phyloP scores from a whole-genome alignment of 495 filamentous ascomycete species.

The Astrothelium subdiscretum region DNA sequence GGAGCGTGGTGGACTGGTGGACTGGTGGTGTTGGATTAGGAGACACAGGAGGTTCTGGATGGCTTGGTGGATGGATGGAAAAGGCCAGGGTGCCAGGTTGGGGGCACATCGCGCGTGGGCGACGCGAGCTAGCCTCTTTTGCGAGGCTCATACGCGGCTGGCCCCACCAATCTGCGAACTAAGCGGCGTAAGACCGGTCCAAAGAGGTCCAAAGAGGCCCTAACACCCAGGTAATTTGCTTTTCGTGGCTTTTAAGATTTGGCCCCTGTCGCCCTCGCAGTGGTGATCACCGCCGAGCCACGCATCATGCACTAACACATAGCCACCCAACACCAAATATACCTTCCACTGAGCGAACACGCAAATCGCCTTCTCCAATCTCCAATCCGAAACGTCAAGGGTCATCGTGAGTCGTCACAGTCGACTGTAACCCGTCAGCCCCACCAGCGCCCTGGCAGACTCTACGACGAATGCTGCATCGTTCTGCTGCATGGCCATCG shows the following conservation, averaged over 20 bases:
- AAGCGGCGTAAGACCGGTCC: no score
- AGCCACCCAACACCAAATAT: neutral
- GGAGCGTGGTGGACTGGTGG: neutral
- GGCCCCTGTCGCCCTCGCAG: no score
- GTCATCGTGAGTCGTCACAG: neutral
- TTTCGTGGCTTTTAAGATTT: neutral
- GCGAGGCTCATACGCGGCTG: neutral
- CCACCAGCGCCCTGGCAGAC: neutral
- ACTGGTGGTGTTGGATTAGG: neutral
- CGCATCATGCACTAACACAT: neutral
- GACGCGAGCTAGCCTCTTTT: neutral
- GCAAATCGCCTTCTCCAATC: neutral
- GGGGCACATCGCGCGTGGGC: neutral
- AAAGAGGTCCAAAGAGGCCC: no score
- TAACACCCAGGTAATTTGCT: no score
- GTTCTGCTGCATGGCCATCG: neutral
- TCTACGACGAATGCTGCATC: conserved; percentile 1
- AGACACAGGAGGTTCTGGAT: neutral
- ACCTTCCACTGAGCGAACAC: neutral
- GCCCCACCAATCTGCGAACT: no score
- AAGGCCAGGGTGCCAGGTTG: neutral
- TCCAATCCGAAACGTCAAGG: neutral
- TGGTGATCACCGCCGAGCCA: neutral
- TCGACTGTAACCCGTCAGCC: neutral
- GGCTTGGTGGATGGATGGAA: neutral